Conservation (phyloP, 1,284 basidiomycete species). For the Ustilago vetiveriae region DNA sequence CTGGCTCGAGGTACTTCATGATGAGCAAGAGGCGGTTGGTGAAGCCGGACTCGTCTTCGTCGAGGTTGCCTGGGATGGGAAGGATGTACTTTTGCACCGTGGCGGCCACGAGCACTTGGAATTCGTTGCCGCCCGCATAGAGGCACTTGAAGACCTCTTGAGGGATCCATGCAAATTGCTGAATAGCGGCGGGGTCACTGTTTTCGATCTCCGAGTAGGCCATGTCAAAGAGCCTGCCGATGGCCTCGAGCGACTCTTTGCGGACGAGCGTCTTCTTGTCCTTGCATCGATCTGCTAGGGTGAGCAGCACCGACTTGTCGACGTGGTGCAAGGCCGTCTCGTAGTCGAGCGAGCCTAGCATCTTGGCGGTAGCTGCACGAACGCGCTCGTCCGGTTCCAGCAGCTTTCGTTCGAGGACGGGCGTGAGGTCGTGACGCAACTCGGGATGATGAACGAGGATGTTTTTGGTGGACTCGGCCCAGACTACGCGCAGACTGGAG, state of each 20-base stretch:
- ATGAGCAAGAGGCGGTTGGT: conserved; percentile 82
- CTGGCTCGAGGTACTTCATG: conserved; percentile 75
- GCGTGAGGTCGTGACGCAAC: conserved; percentile 71
- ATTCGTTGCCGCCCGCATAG: conserved; percentile 67
- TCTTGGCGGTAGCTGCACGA: conserved; percentile 81
- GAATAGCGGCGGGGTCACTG: conserved; percentile 77
- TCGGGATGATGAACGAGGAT: conserved; percentile 74
- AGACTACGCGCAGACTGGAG: conserved; percentile 77
- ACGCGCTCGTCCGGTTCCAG: conserved; percentile 90
- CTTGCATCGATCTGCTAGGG: conserved; percentile 77
- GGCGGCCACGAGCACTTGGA: conserved; percentile 69
- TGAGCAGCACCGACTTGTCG: conserved; percentile 74
- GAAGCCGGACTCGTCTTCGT: conserved; percentile 82
- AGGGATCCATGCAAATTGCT: conserved; percentile 95
- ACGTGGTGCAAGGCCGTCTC: conserved; percentile 88
- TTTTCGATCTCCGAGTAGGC: conserved; percentile 93
- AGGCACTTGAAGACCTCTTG: conserved; percentile 74
- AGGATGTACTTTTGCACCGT: conserved; percentile 80
- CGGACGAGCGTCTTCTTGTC: conserved; percentile 90
- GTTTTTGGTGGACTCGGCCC: conserved; percentile 76
- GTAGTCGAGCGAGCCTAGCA: conserved; percentile 86
- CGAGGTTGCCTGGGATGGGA: conserved; percentile 78
- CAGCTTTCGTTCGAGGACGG: conserved; percentile 50
- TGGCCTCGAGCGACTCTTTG: conserved; percentile 78
- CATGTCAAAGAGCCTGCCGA: conserved; percentile 81